phyloP scores from a whole-genome alignment of 2,329 filamentous ascomycete species.

The Colletotrichum somersetense region DNA sequence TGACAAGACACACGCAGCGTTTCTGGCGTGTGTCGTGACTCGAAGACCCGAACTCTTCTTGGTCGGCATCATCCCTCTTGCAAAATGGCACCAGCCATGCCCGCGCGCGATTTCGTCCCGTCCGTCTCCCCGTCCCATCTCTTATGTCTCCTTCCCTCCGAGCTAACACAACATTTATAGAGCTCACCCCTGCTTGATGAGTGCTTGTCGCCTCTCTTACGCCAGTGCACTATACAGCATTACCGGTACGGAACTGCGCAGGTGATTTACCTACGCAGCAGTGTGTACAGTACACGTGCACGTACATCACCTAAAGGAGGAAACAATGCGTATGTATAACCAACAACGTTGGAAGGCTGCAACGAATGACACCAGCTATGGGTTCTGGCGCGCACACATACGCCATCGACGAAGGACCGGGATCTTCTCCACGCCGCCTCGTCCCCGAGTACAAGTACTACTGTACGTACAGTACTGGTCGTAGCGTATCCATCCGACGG shows the following conservation, averaged over 20 bases:
- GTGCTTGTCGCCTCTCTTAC: neutral
- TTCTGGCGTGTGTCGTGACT: slow-evolving; percentile 21
- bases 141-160: slow-evolving; percentile 2
- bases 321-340: no score
- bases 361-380: slow-evolving; percentile 13
- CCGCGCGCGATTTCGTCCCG: slow-evolving; percentile 34
- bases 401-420: neutral
- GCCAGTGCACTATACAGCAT: neutral
- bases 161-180: slow-evolving; percentile 20
- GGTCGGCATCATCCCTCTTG: slow-evolving; percentile 35
- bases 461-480: neutral
- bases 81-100: slow-evolving; percentile 12
- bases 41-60: slow-evolving; percentile 6
- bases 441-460: neutral
- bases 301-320: neutral
- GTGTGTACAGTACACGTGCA: neutral
- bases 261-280: neutral
- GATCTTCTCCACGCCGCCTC: neutral
- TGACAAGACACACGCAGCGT: slow-evolving; percentile 22
- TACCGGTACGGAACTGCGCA: neutral
- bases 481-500: slow-evolving; percentile 2
- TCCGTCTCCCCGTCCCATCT: slow-evolving; percentile 15
- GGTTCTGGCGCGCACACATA: neutral
- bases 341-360: slow-evolving; percentile 13
- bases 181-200: slow-evolving; percentile 30